These are phyloP conservation scores for Blastocystis sp. DNA, from an alignment of 352 stramenopile species.

Conservation along the genomic window DNA sequence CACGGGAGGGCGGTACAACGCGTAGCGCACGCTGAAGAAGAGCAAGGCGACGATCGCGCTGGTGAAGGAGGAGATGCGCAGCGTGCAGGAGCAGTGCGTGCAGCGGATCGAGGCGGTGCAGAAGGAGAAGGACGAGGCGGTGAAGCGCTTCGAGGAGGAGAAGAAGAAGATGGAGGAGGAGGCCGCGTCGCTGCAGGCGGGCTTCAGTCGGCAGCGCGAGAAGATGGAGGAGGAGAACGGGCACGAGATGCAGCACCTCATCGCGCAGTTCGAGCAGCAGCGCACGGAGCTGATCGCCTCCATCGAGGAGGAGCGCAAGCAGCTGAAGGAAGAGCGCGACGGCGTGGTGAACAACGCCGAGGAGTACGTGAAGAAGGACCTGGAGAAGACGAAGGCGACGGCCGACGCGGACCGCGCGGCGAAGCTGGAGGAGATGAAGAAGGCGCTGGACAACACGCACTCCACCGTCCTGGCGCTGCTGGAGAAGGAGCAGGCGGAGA, in stretches of 20 bases:
- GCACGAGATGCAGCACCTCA: conserved; percentile 27
- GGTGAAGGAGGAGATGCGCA: conserved; percentile 21
- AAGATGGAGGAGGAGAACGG: conserved; percentile 25
- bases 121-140: conserved; percentile 27
- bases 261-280: conserved; percentile 52
- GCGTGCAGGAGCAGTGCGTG: conserved; percentile 29
- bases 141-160: conserved; percentile 32
- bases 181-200: background rate
- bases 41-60: conserved; percentile 6
- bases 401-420: background rate
- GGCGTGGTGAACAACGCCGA: background rate
- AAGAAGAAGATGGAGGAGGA: conserved; percentile 21
- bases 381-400: conserved; percentile 36
- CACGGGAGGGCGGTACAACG: background rate
- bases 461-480: background rate
- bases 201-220: conserved; percentile 29
- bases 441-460: conserved; percentile 1
- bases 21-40: background rate
- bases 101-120: conserved; percentile 30
- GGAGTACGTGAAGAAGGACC: conserved; percentile 7
- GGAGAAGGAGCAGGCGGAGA: background rate
- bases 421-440: conserved; percentile 28
- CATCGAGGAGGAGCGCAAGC: conserved; percentile 39
- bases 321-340: conserved; percentile 7
- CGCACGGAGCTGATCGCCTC: background rate